These are phyloP conservation scores for Kazachstania kunashirensis DNA, from an alignment of 805 yeast genomes.

Conservation along the genomic window DNA sequence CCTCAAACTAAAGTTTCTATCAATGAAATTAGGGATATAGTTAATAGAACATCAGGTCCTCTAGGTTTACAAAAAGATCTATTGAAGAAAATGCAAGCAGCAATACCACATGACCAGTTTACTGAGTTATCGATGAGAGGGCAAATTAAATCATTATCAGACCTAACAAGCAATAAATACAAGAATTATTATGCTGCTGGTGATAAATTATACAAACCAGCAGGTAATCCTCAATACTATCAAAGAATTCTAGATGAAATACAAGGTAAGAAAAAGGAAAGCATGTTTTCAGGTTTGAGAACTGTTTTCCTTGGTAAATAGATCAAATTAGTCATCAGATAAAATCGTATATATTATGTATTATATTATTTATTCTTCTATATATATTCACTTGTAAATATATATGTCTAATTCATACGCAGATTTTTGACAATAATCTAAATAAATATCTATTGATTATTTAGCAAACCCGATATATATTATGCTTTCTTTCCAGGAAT, in stretches of 20 bases:
- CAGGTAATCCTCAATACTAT: conserved; percentile 77
- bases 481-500: conserved; percentile 7
- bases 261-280: conserved; percentile 61
- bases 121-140: conserved; percentile 39
- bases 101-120: conserved; percentile 40
- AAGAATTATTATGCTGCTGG: conserved; percentile 53
- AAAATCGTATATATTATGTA: not conserved
- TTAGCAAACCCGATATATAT: conserved; percentile 27
- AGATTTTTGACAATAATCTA: not conserved
- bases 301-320: conserved; percentile 69
- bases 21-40: conserved; percentile 33
- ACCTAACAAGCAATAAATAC: conserved; percentile 51
- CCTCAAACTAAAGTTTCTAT: conserved; percentile 28
- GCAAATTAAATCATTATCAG: conserved; percentile 51
- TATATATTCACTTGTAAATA: not conserved
- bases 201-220: conserved; percentile 63
- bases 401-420: not conserved
- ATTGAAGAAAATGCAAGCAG: conserved; percentile 33
- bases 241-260: conserved; percentile 60
- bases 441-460: not conserved
- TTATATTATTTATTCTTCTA: too few species aligned
- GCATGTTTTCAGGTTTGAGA: conserved; percentile 52
- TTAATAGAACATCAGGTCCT: conserved; percentile 30
- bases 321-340: not conserved
- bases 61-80: conserved; percentile 41